A percentile compares a stretch with the other conserved stretches of the same genome.
phyloP scores from a whole-genome alignment of 305 asterid species.

The Euphrasia arctica region DNA sequence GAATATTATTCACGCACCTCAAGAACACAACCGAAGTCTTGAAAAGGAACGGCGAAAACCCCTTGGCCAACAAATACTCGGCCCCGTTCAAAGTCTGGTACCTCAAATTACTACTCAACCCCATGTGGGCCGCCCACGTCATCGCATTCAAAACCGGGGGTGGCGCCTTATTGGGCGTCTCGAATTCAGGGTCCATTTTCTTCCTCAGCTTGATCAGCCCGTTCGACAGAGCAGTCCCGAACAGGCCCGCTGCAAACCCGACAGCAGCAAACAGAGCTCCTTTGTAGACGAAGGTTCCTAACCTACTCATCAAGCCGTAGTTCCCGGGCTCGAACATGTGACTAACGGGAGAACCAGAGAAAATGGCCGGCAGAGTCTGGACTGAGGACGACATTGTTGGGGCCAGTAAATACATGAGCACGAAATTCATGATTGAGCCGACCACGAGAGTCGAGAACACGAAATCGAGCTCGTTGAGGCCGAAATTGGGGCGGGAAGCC shows the following conservation, averaged over 20 bases:
- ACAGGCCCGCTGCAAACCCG: conserved; percentile 48
- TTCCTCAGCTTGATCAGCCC: conserved; percentile 31
- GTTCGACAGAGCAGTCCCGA: conserved; percentile 48
- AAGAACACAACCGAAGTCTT: conserved; percentile 42
- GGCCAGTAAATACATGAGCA: conserved; percentile 50
- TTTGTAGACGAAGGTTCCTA: conserved; percentile 46
- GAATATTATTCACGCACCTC: conserved; percentile 45
- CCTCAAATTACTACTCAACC: conserved; percentile 47
- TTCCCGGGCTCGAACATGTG: conserved; percentile 54
- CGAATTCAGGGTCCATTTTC: conserved; percentile 43
- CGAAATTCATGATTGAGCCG: conserved; percentile 43
- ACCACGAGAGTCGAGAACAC: conserved; percentile 55
- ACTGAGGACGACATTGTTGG: conserved; percentile 36
- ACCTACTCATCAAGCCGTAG: conserved; percentile 31
- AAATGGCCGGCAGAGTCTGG: conserved; percentile 34
- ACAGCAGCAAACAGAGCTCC: conserved; percentile 47
- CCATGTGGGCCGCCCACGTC: conserved; percentile 57
- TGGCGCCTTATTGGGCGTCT: conserved; percentile 54
- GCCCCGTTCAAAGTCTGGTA: conserved; percentile 48
- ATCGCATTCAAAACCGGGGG: conserved; percentile 45
- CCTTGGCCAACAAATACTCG: conserved; percentile 43
- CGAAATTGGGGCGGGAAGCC: conserved; percentile 52
- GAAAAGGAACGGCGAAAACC: conserved; percentile 32
- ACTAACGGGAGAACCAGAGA: conserved; percentile 41
- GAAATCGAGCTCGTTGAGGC: conserved; percentile 53